Base-by-base conservation (phyloP, 345 rosid genomes). In the Clarkia xantiana region DNA sequence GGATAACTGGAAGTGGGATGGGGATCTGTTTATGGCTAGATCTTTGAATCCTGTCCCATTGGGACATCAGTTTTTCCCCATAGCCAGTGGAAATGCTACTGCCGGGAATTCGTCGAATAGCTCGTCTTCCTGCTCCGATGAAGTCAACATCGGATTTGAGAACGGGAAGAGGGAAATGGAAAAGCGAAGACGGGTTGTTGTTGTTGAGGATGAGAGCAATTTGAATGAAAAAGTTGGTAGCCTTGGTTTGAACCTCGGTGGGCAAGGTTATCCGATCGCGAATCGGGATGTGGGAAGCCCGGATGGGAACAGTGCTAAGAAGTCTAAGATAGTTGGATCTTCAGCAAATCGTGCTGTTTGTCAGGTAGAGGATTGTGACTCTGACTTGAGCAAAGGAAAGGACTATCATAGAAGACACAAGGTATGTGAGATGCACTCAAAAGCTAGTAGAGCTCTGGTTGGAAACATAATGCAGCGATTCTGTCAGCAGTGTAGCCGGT, bases 401-500 rank as follows among this genome's bases (percentile, higher is more conserved):
- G 99, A 93, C 68, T 93, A 93, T 65, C 96, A 93, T 57, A 75
- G 96, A 62, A 74, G 96, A 13, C 96, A 93, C 67, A 87, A 93
- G 73, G 99, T 93, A 2, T 93, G 99, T 62, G 84, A 87, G 79
- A 62, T 78, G 81, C 99, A 93, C 70, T 87, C 99, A 41, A 93
- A 93, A 63, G 94, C 91, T 53, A 74, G 67, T 55, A 82, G 74
- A 62, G 97, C 99, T 0, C 74, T 82, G 19, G 96, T 93, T 14
- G 95, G 91, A 52, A 80, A 73, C 53, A 72, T 71, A 19, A 74
- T 93, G 96, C 99, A 93, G 78, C 85, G 99, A 25, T 93, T 93
- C 59, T 93, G 99, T 71, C 99, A 93, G 72, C 99, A 93, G 75
- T 93, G 99, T 58, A 93, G 99, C 65, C 74, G 96, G 99, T 93